Evolutionary conservation across 1,139 yeast species (phyloP), one percentile per base, ranked within the genome.

Genomic region (Yamadazyma sp.): DNA sequence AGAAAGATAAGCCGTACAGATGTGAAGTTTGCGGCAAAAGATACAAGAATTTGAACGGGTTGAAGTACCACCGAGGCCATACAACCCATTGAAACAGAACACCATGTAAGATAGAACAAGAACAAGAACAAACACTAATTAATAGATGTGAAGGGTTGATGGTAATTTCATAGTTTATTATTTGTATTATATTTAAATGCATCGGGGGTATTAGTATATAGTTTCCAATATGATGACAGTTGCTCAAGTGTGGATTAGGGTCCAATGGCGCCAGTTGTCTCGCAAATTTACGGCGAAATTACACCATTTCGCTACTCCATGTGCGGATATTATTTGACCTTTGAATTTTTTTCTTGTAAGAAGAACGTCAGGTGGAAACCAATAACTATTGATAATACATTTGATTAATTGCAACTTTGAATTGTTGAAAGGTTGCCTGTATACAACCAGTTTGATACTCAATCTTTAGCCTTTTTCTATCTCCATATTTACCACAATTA

Each of bases 11-110:
- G 67, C 99, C 98, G 25, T 92, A 92, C 62, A 77, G 97, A 56
- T 92, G 99, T 66, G 97, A 92, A 62, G 96, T 92, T 33, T 92
- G 99, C 65, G 97, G 97, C 40, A 94, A 92, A 67, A 73, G 98
- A 42, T 92, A 92, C 68, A 92, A 94, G 74, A 92, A 92, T 59
- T 73, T 92, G 55, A 92, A 92, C 62, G 99, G 99, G 26, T 76
- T 92, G 62, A 92, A 92, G 65, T 92, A 92, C 61, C 99, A 92
- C 61, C 79, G 97, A 53, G 97, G 97, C 18, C 99, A 92, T 64
- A 85, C 97, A 15, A 90, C 97, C 32, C 97, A 92, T 71, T 90
- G 64, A 66, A 27, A 18, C 23, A 14, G 17, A 18, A 17, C 3
- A 14, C 10, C 14, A 29, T 29, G 31, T 29, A 29, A 29, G 31